Evolutionary conservation across 164 flowering plant species (phyloP).

Genomic region (Magnolia kwangsiensis): DNA sequence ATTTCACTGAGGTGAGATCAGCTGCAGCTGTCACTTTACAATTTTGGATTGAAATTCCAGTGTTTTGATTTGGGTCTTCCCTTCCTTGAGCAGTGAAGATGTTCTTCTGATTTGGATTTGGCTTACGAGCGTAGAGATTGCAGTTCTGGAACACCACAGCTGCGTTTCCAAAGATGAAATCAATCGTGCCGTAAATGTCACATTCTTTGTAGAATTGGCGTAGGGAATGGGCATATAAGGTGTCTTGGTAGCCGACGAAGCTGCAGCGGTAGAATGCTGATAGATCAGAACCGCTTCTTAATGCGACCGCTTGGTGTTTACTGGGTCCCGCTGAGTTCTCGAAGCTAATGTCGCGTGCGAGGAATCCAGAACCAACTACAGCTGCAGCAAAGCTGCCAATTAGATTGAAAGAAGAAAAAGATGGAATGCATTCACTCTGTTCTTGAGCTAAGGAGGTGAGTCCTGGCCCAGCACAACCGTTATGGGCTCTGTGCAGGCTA

Average conservation of each 20-base stretch:
- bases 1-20: constrained; percentile 46
- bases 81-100: constrained; percentile 83
- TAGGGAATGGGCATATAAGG: constrained; percentile 53
- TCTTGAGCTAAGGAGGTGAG: too few relatives aligned
- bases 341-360: constrained; percentile 49
- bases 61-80: constrained; percentile 75
- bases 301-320: constrained; percentile 68
- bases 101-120: constrained; percentile 46
- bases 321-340: constrained; percentile 61
- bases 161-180: constrained; percentile 67
- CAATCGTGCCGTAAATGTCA: constrained; percentile 57
- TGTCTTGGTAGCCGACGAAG: constrained; percentile 64
- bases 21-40: constrained; percentile 63
- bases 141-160: constrained; percentile 51
- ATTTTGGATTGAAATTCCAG: constrained; percentile 61
- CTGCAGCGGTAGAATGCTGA: constrained; percentile 59
- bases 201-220: constrained; percentile 63
- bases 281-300: constrained; percentile 44
- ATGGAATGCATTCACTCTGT: too few relatives aligned
- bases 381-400: constrained; percentile 30
- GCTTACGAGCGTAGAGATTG: constrained; percentile 49
- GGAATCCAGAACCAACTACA: constrained; percentile 45
- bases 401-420: too few relatives aligned
- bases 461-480: too few relatives aligned
- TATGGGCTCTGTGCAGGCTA: too few relatives aligned